Percentiles rank a stretch among this genome's conserved stretches.
These are phyloP conservation scores for Carex littledalei DNA, from an alignment of 176 grass and related monocot species.

Conservation along the genomic window DNA sequence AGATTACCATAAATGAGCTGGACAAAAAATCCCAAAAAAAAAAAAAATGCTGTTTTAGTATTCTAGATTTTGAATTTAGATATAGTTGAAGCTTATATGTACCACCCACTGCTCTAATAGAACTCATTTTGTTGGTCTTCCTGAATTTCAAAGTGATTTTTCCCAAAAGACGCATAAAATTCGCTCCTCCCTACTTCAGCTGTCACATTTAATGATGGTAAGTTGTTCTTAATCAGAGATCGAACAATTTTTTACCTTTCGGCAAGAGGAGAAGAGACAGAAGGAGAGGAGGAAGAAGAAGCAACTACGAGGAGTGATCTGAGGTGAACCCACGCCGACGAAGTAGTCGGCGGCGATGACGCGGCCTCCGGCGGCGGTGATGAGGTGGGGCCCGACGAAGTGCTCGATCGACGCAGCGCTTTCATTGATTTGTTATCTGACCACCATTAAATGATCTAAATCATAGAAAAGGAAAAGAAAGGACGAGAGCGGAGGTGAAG, in stretches of 20 bases:
- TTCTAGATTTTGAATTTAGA: neutral
- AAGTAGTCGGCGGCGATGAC: constrained; percentile 48
- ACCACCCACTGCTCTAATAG: neutral
- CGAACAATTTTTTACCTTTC: constrained; percentile 44
- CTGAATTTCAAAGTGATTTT: neutral
- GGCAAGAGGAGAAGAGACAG: constrained; percentile 50
- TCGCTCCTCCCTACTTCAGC: neutral
- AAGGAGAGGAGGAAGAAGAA: constrained; percentile 43
- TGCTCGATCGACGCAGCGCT: constrained; percentile 71
- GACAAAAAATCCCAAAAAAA: neutral
- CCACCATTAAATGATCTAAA: constrained; percentile 5
- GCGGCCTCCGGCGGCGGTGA: constrained; percentile 49
- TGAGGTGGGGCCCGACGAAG: constrained; percentile 55
- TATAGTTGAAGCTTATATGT: neutral
- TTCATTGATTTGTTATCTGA: constrained; percentile 46
- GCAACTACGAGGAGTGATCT: constrained; percentile 73
- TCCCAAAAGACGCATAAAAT: neutral
- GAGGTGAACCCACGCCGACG: constrained; percentile 88
- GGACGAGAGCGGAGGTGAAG: neutral
- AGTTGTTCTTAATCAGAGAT: neutral
- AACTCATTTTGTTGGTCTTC: neutral
- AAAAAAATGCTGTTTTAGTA: neutral
- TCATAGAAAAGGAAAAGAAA: neutral
- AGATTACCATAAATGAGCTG: neutral
- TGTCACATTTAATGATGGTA: neutral